Evolutionary conservation across 768 basidiomycete species (phyloP), one percentile per base, ranked within the genome.

Genomic region (Phaffia tasmanica): DNA sequence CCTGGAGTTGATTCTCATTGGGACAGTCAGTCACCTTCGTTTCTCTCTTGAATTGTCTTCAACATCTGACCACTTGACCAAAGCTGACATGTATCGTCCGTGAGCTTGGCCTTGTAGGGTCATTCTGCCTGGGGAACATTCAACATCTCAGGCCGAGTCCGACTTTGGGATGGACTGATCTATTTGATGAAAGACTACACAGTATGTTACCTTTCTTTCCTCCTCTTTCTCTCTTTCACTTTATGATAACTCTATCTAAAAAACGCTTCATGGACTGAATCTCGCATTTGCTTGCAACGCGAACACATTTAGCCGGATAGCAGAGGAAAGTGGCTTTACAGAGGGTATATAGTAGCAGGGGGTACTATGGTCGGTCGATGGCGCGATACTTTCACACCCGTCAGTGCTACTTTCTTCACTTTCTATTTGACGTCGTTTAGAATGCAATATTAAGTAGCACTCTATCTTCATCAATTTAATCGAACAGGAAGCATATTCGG

Each of bases 51-150:
- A 3, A 1, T 21, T 14, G 46, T 35, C 25, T 9, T 9, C 19
- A 4, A 35, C 48, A 29, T 2, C 51, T 48, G 8, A 21, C 2
- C 9, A 25, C 27, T 55, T 21, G 48, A 11, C 4, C 18, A 35
- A 4, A n/a, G 4, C 4, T 19, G n/a, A 6, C 8, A 27, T 18
- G 15, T 32, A 50, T 25, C 42, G 42, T 23, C 11, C 35, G 35
- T 11, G 11, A 42, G 11, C 35, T 5, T 42, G 35, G 35, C 11
- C 4, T 11, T 42, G 11, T 42, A 42, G 51, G 76, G 76, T 0
- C 76, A 77, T 65, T 72, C 71, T 35, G 75, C 76, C 1, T 77
- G 75, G 75, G 76, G 76, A 2, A 69, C 72, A 30, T 77, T 77
- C 67, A 70, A 76, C 14, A 68, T 77, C 3, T 71, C 73, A 47